A percentile compares a stretch with the other conserved stretches of the same genome.
Conservation (phyloP, 2,329 filamentous ascomycete genomes). For the Cladophialophora immunda region DNA sequence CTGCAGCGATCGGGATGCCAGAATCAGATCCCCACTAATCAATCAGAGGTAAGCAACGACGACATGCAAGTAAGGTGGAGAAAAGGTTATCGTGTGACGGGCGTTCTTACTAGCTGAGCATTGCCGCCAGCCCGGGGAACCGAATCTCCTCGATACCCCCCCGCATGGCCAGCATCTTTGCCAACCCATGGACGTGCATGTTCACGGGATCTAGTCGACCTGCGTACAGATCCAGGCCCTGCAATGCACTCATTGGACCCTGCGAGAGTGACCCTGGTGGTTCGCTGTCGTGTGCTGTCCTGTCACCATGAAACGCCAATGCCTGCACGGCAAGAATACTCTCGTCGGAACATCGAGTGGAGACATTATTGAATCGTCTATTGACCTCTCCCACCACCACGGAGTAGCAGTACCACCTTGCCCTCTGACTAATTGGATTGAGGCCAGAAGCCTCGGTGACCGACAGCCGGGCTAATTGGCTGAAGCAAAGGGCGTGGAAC, state of each 20-base stretch:
- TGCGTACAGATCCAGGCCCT: constrained; percentile 22
- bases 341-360: constrained; percentile 14
- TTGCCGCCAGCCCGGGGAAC: constrained; percentile 21
- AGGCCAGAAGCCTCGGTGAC: not conserved
- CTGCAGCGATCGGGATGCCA: constrained; percentile 22
- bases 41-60: constrained; percentile 4
- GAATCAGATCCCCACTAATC: constrained; percentile 22
- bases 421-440: constrained; percentile 12
- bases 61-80: constrained; percentile 1
- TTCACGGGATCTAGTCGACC: constrained; percentile 20
- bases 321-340: constrained; percentile 14
- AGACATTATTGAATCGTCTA: constrained; percentile 22
- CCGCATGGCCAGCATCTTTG: constrained; percentile 37
- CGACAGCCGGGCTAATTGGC: constrained; percentile 18
- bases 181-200: constrained; percentile 39
- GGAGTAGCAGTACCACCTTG: constrained; percentile 21
- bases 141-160: constrained; percentile 35
- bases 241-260: constrained; percentile 24
- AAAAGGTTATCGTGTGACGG: not conserved
- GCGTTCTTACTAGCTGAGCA: constrained; percentile 26
- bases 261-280: constrained; percentile 14
- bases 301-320: constrained; percentile 18
- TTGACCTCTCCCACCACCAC: constrained; percentile 18
- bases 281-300: constrained; percentile 1
- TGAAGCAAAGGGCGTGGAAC: constrained; percentile 17